These are phyloP conservation scores for Rosellinia necatrix DNA, from an alignment of 2,329 filamentous ascomycete species.

Conservation along the genomic window DNA sequence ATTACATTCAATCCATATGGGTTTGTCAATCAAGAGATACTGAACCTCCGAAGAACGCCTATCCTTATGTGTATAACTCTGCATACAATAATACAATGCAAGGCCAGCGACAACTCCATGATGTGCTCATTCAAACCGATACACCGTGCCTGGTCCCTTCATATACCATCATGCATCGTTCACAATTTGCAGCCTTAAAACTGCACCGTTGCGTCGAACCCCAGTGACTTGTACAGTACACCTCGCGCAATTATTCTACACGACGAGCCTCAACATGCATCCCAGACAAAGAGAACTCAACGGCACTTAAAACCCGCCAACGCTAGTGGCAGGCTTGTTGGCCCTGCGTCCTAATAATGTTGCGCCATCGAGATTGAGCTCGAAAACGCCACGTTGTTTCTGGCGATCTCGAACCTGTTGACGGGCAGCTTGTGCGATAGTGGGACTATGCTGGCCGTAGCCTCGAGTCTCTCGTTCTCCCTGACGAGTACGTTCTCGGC, in stretches of 20 bases:
- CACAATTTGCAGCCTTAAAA: conserved; percentile 21
- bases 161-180: conserved; percentile 24
- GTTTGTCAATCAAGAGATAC: conserved; percentile 20
- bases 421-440: conserved; percentile 81
- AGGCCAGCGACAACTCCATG: conserved; percentile 31
- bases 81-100: conserved; percentile 26
- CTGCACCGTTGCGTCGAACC: conserved; percentile 19
- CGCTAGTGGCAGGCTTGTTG: conserved; percentile 56
- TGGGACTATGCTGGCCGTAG: conserved; percentile 86
- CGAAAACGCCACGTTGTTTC: conserved; percentile 80
- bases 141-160: conserved; percentile 30
- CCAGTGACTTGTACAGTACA: conserved; percentile 16
- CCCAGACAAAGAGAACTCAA: neutral
- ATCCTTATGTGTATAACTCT: conserved; percentile 33
- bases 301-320: conserved; percentile 40
- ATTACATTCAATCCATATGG: conserved; percentile 21
- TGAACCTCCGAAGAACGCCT: conserved; percentile 33
- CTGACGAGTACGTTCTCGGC: conserved; percentile 55
- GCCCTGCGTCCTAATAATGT: conserved; percentile 79
- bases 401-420: conserved; percentile 73
- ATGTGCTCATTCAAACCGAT: conserved; percentile 38
- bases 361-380: conserved; percentile 88
- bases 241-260: conserved; percentile 11
- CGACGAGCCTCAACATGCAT: conserved; percentile 7
- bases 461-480: conserved; percentile 59